Conservation (phyloP, 306 rosid genomes). For the Castanopsis chinensis region DNA sequence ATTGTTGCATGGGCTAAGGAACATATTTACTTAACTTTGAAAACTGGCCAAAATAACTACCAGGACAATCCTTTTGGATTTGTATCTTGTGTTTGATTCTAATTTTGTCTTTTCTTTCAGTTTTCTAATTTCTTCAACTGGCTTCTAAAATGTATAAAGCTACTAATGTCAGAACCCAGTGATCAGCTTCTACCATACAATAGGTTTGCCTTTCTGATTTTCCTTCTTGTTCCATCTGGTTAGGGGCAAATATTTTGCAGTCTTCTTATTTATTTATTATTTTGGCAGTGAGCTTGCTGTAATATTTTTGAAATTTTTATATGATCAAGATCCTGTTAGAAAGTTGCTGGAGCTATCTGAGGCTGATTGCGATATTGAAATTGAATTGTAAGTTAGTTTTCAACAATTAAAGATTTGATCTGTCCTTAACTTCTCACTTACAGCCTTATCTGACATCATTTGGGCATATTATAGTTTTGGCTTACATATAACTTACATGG, state of each 20-base stretch:
- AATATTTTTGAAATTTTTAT: conserved; percentile 82
- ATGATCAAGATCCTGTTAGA: conserved; percentile 88
- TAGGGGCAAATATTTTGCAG: conserved; percentile 22
- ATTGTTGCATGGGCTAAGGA: neutral
- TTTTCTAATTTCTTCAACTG: conserved; percentile 95
- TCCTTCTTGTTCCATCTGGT: conserved; percentile 15
- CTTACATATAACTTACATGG: conserved; percentile 17
- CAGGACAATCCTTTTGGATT: neutral
- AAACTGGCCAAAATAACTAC: neutral
- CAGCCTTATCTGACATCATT: conserved; percentile 3
- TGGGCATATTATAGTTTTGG: conserved; percentile 7
- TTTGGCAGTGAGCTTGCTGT: conserved; percentile 89
- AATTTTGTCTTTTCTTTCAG: conserved; percentile 43
- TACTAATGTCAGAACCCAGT: conserved; percentile 91
- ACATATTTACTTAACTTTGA: neutral
- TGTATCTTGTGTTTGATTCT: conserved; percentile 11
- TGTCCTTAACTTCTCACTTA: conserved; percentile 9
- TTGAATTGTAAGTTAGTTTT: conserved; percentile 67
- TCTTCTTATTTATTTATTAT: conserved; percentile 17
- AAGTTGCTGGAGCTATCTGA: conserved; percentile 81
- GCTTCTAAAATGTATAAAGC: conserved; percentile 86
- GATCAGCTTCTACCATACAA: conserved; percentile 87
- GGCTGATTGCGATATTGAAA: conserved; percentile 54
- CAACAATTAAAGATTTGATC: neutral
- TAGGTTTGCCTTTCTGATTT: conserved; percentile 51